Evolutionary conservation across 2,329 filamentous ascomycete genomes (phyloP), one percentile per base, ranked within the genome.

Genomic region (Cercospora brassicicola): DNA sequence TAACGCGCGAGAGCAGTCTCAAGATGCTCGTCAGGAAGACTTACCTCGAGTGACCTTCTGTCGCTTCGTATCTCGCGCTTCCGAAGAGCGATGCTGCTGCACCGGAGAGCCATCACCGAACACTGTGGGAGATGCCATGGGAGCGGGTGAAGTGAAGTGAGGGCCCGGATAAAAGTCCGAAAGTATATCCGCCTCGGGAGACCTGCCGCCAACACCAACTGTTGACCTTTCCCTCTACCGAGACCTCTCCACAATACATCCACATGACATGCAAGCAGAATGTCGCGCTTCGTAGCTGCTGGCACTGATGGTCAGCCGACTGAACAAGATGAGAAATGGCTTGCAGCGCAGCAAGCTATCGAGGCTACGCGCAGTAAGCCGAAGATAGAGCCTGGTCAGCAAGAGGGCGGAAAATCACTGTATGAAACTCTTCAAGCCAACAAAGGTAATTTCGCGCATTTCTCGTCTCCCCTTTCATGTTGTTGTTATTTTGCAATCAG

Each of bases 361-460:
- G 80, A 82, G 56, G 86, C 90, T 70, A 83, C 93, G 18, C 89
- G 90, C 18, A 85, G 84, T 10, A 67, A 59, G 30, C 67, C 67
- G 4, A 61, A 88, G 70, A 84, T 86, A 31, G 85, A 87, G 65
- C 80, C 84, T 68, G 81, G 83, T 66, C 71, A 81, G 65, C 77
- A 82, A 64, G 79, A 82, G 18, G 82, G 81, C 36, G 86, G 90
- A 73, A 89, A 86, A 79, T 89, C 85, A 62, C 83, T 95, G 30
- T 95, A 86, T 77, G 92, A 94, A 53, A 85, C 91, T 2, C 79
- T 95, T 62, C 90, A 94, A 80, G 91, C 90, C 53, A 95, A 95
- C 79, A 94, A 94, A 87, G 90, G 89, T 90, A 78, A 69, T 30
- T 10, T 26, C 15, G 30, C 61, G 15, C 36, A 31, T 42, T 26